Evolutionary conservation across 2,329 filamentous ascomycete genomes (phyloP), one percentile per base, ranked within the genome.

Genomic region (Tolypocladium ophioglossoides): DNA sequence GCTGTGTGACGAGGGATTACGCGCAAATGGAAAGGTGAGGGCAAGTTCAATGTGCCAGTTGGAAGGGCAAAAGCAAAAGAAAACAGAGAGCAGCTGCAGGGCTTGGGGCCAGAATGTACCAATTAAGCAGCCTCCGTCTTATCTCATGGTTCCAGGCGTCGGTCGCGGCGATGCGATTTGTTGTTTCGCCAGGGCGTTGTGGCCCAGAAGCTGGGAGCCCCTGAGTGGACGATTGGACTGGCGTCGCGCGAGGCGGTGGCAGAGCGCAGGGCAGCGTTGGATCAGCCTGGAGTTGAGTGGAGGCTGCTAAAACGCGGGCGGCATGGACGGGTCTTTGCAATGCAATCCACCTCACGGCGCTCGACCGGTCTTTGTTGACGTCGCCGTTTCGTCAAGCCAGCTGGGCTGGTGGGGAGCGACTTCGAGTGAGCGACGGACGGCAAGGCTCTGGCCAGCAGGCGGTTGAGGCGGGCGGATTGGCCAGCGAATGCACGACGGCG

Each of bases 81-180:
- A 48, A 27, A 27, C 3, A 27, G 51, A 39, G 41, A 53, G 52
- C 55, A 53, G 50, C 39, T 50, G 56, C 56, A 53, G 53, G 51
- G 53, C 57, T 59, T 53, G 54, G 51, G 57, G 56, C 37, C 55
- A 61, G 57, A 58, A 58, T 63, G 63, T 63, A 71, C 67, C 69
- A 72, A 70, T 69, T 60, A 65, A 61, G 59, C 60, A 62, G 61
- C 61, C 64, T 69, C 65, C 65, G 63, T 14, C 51, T 58, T 69
- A 70, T 73, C 68, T 70, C 76, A 77, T 78, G 65, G 65, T 73
- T 72, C 63, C 66, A 62, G 57, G 56, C 57, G 57, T 57, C 55
- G 54, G 59, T 60, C 56, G 60, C 61, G 58, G 60, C 59, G 58
- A 55, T 66, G 67, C 61, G 60, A 66, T 66, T 67, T 63, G 63